Evolutionary conservation across 192 early-diverging fungal species (phyloP).

Genomic region (Podochytrium sp.): DNA sequence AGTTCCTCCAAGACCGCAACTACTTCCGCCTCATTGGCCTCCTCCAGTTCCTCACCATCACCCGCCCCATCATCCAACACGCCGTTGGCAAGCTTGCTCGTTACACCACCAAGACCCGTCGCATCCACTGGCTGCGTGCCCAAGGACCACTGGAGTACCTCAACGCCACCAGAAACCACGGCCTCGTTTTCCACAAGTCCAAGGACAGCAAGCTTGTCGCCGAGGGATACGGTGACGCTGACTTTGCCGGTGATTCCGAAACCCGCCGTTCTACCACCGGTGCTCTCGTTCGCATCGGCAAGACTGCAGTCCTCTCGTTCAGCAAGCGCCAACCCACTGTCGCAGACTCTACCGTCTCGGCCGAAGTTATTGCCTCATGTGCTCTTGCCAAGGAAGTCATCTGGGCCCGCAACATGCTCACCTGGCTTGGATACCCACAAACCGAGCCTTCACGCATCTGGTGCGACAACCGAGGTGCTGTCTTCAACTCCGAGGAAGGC

Average conservation of each 20-base stretch:
- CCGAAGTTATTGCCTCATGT: not conserved
- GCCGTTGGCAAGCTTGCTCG: constrained; percentile 8
- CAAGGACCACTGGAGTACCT: constrained; percentile 5
- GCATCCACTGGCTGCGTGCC: not conserved
- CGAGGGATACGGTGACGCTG: constrained; percentile 9
- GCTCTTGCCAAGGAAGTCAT: not conserved
- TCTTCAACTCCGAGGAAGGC: constrained; percentile 2
- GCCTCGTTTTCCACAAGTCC: not conserved
- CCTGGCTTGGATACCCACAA: constrained; percentile 7
- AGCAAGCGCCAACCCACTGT: constrained; percentile 8
- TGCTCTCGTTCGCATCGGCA: not conserved
- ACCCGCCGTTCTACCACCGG: constrained; percentile 1
- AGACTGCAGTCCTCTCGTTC: not conserved
- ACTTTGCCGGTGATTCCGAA: not conserved
- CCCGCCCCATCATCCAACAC: constrained; percentile 1
- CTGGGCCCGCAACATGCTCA: constrained; percentile 12
- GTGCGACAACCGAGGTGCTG: constrained; percentile 9
- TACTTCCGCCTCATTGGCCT: constrained; percentile 12
- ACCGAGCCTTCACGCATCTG: not conserved
- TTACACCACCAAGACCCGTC: not conserved
- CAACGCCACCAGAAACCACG: not conserved
- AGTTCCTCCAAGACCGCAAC: not conserved
- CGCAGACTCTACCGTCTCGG: constrained; percentile 19
- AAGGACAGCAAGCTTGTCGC: not conserved
- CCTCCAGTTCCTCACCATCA: constrained; percentile 14